Conservation (phyloP, 2,329 filamentous ascomycete species). For the Ascochyta pisi region DNA sequence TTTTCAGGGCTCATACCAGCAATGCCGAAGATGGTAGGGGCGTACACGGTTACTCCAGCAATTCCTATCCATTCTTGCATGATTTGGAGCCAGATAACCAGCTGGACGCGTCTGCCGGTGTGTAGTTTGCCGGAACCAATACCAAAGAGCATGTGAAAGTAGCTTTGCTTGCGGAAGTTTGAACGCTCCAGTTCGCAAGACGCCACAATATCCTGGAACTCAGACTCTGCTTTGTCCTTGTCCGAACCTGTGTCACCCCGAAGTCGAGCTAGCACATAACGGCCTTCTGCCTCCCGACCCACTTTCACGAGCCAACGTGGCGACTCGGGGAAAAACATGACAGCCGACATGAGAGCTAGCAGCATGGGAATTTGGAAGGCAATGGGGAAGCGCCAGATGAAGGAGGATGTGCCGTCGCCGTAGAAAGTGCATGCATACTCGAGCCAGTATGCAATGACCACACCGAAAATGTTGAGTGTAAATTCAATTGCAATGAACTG, state of each 20-base stretch:
- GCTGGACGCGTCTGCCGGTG: conserved; percentile 70
- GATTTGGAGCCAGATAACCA: conserved; percentile 75
- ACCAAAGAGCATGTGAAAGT: conserved; percentile 71
- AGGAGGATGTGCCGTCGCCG: conserved; percentile 62
- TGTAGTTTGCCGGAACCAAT: conserved; percentile 70
- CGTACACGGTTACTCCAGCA: conserved; percentile 67
- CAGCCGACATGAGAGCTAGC: conserved; percentile 60
- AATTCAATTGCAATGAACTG: conserved; percentile 76
- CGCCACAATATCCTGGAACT: conserved; percentile 72
- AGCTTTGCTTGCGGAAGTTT: conserved; percentile 61
- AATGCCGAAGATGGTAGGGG: conserved; percentile 67
- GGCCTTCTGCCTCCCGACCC: conserved; percentile 70
- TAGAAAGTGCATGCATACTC: conserved; percentile 65
- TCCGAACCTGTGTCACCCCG: conserved; percentile 64
- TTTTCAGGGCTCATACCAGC: conserved; percentile 66
- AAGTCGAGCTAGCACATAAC: conserved; percentile 68
- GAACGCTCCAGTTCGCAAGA: conserved; percentile 65
- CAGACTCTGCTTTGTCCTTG: conserved; percentile 50
- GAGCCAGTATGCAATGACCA: conserved; percentile 65
- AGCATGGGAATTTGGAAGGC: conserved; percentile 74
- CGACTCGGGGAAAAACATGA: conserved; percentile 75
- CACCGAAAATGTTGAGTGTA: conserved; percentile 75
- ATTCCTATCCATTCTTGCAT: conserved; percentile 76
- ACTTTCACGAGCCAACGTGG: conserved; percentile 72
- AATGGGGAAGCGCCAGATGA: conserved; percentile 73